Base-by-base conservation (phyloP, 176 grass and related monocot genomes). In the Carex parvula region DNA sequence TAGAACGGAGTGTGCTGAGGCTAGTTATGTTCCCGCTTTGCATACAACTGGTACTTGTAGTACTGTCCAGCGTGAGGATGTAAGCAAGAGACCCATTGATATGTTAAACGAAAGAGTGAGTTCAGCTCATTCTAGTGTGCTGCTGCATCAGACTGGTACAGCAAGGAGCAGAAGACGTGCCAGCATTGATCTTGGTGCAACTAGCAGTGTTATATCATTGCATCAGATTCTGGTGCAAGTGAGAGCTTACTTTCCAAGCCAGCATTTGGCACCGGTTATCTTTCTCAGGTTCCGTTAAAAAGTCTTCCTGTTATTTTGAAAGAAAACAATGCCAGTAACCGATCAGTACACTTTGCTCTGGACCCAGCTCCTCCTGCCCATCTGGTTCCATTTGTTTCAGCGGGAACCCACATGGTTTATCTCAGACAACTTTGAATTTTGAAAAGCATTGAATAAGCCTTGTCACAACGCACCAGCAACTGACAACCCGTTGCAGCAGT, bases 401-500 rank as follows among this genome's bases (percentile, higher is more conserved):
- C 33, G 75, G 85, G 26, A 29, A 69, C 56, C 66, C 20, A 59
- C 56, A 46, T 83, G 39, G 69, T 33, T 66, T 44, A n/a, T 71
- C 86, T 48, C 84, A 85, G 60, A 57, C 77, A 67, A 91, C 68
- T 79, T 62, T 83, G 54, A 91, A 91, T 75, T 91, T 88, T 88
- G 78, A 88, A 55, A 86, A 85, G 48, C 82, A 88, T 72, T 20
- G 46, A 91, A 53, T 37, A 85, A 63, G 78, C 11, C 44, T 44
- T 39, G 72, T 66, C 84, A 64, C n/a, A 87, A 76, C 6, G 22
- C 53, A 8, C 17, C 32, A 50, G 50, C n/a, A 79, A 58, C 48
- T 22, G 59, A 42, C 63, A 83, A 88, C 68, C 33, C 50, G 15
- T 44, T 81, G 56, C 89, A 88, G 60, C 83, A 74, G 60, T 88